Evolutionary conservation across 23 red algal genomes (phyloP).

Genomic region (Gracilaria caudata): DNA sequence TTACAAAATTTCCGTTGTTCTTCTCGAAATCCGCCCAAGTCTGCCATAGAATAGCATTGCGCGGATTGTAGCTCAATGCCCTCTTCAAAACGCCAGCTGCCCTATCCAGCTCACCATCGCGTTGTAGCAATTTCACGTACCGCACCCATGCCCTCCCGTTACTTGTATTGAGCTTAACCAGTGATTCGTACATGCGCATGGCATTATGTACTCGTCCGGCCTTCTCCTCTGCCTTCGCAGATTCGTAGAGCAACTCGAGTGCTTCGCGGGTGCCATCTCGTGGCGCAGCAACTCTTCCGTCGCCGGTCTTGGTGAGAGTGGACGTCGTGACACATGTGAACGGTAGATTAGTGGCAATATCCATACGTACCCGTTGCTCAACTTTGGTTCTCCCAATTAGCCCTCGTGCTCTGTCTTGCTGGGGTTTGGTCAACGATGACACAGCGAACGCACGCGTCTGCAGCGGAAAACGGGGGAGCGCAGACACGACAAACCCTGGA

Average conservation of each 20-base stretch:
- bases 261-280: slow-evolving; percentile 52
- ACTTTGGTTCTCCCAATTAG: neutral
- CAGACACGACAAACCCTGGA: neutral
- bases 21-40: slow-evolving; percentile 93
- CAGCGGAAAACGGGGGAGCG: neutral
- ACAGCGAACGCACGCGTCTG: neutral
- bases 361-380: neutral
- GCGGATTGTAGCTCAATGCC: slow-evolving; percentile 68
- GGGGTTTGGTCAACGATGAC: slow-evolving; percentile 17
- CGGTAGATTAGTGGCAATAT: neutral
- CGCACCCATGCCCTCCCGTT: slow-evolving; percentile 70
- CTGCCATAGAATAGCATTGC: slow-evolving; percentile 92
- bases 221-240: slow-evolving; percentile 76
- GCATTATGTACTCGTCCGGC: slow-evolving; percentile 47
- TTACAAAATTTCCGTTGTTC: slow-evolving; percentile 44
- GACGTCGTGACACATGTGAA: neutral
- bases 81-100: slow-evolving; percentile 63
- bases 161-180: slow-evolving; percentile 52
- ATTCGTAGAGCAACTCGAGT: slow-evolving; percentile 56
- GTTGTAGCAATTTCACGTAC: slow-evolving; percentile 35
- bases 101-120: slow-evolving; percentile 26
- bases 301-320: slow-evolving; percentile 22
- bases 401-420: neutral
- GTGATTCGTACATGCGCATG: slow-evolving; percentile 63
- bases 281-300: slow-evolving; percentile 5